These are phyloP conservation scores for Pseudoneurospora amorphoporcata DNA, from an alignment of 495 filamentous ascomycete genomes.

Conservation along the genomic window DNA sequence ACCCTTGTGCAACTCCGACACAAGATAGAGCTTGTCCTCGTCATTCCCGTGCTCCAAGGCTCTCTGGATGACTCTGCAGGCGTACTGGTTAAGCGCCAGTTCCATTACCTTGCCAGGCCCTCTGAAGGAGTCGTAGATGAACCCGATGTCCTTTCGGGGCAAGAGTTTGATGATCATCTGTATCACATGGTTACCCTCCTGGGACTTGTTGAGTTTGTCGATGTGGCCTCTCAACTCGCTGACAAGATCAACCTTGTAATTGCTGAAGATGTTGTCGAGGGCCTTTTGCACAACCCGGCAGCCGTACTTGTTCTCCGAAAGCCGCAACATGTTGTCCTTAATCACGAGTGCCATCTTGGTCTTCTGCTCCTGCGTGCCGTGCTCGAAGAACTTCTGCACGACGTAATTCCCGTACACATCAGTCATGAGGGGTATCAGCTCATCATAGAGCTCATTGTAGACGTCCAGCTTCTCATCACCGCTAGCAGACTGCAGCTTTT, in stretches of 20 bases:
- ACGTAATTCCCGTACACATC: constrained; percentile 98
- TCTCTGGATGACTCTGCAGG: constrained; percentile 88
- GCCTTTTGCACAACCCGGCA: constrained; percentile 97
- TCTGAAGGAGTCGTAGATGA: constrained; percentile 78
- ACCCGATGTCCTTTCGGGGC: constrained; percentile 68
- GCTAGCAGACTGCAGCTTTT: constrained; percentile 88
- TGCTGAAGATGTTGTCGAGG: constrained; percentile 79
- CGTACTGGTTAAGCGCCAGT: constrained; percentile 73
- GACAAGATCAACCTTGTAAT: constrained; percentile 79
- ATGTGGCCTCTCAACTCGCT: constrained; percentile 75
- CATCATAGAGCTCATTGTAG: constrained; percentile 75
- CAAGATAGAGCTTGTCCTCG: constrained; percentile 55
- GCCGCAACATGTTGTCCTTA: constrained; percentile 66
- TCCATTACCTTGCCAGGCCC: constrained; percentile 55
- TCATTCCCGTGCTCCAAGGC: constrained; percentile 81
- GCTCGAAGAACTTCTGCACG: constrained; percentile 95
- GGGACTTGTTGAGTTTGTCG: constrained; percentile 70
- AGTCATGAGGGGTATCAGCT: constrained; percentile 81
- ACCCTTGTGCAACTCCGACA: constrained; percentile 69
- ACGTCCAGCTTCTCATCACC: constrained; percentile 95
- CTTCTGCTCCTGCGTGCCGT: constrained; percentile 91
- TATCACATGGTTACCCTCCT: constrained; percentile 94
- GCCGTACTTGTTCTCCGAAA: constrained; percentile 88
- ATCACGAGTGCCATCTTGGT: constrained; percentile 74
- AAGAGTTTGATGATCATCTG: constrained; percentile 91